Base-by-base conservation (phyloP, 441 rosid genomes). In the Viola pubescens region DNA sequence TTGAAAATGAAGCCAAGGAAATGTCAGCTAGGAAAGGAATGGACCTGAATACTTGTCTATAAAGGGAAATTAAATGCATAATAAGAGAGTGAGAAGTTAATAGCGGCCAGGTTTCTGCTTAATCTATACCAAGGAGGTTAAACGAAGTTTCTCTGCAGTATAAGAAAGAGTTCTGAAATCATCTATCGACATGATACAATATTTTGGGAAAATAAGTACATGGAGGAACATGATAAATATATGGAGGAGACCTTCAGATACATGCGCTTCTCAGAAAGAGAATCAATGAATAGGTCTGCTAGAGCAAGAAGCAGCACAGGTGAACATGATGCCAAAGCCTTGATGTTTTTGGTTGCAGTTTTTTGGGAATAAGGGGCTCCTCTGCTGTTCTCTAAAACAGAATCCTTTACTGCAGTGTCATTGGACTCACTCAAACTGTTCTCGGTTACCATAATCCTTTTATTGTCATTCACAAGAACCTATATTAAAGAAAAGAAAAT, bases 401-500 rank as follows among this genome's bases (percentile, higher is more conserved):
- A 69, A 71, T 68, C 83, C 64, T 74, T 72, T 58, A 44, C 66
- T 48, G 50, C 16, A 48, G 19, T 42, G 63, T 57, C 42, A 60
- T 65, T 69, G 59, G 65, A 72, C 45, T 75, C 79, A 26, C 48
- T 64, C 52, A 57, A 54, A 59, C 71, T 72, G 26, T 62, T 61
- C 48, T 66, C 62, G 62, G 78, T 63, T 67, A 68, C 48, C 44
- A 77, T 79, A 41, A 59, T 66, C 63, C 71, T 67, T 70, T 66
- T 86, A 69, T 86, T 94, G 76, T 94, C 89, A 74, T 80, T 82
- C 66, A 94, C 96, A 62, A 87, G 81, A 70, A 76, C 59, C 94
- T 84, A 61, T 0, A 56, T 63, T 38, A 42, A 53, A 53, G 44
- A 48, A 47, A 60, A 59, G 9, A 40, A 0, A 45, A 56, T 54